Conservation (phyloP, 1,139 yeast species). For the Williopsis jadinii region DNA sequence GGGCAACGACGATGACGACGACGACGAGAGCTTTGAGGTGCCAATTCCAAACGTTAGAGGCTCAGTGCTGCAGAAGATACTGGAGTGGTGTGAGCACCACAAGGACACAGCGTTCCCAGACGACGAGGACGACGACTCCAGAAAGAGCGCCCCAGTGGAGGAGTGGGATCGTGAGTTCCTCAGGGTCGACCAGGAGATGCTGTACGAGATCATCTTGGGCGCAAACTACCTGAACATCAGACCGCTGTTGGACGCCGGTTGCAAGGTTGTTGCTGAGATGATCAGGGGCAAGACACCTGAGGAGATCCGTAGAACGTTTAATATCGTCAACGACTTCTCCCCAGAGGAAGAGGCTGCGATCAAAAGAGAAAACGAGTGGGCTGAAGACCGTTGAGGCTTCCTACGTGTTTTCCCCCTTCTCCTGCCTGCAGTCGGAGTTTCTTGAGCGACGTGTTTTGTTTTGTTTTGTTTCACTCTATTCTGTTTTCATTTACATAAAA, state of each 20-base stretch:
- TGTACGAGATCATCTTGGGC: slow-evolving; percentile 91
- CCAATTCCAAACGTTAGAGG: slow-evolving; percentile 91
- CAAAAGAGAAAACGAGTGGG: slow-evolving; percentile 98
- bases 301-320: slow-evolving; percentile 92
- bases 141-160: slow-evolving; percentile 78
- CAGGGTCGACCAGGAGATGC: slow-evolving; percentile 97
- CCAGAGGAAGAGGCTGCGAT: slow-evolving; percentile 99
- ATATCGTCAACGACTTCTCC: slow-evolving; percentile 91
- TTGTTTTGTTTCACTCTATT: too few species aligned
- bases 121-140: slow-evolving; percentile 74
- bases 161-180: slow-evolving; percentile 97
- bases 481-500: too few species aligned
- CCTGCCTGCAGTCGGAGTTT: neutral
- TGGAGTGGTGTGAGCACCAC: slow-evolving; percentile 98
- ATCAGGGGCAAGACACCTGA: slow-evolving; percentile 94
- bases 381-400: slow-evolving; percentile 73
- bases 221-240: slow-evolving; percentile 93
- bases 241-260: slow-evolving; percentile 89
- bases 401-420: too few species aligned
- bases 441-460: neutral
- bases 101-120: slow-evolving; percentile 75
- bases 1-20: slow-evolving; percentile 41
- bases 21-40: slow-evolving; percentile 54
- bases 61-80: slow-evolving; percentile 79
- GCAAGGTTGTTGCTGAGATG: slow-evolving; percentile 98